phyloP scores from a whole-genome alignment of 345 rosid genomes.

The Eucalyptus pauciflora region DNA sequence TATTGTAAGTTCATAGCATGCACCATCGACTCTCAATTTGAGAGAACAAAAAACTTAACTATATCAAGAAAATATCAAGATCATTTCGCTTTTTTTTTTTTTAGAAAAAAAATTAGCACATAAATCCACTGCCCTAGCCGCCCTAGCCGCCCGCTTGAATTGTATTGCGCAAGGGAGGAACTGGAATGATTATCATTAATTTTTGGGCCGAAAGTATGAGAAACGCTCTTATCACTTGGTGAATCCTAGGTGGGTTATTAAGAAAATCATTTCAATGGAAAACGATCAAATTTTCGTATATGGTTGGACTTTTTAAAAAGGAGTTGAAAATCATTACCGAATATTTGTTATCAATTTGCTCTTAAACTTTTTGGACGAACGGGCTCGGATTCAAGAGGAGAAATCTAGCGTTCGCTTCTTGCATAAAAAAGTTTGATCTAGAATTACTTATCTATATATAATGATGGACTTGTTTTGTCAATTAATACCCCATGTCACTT shows the following conservation, averaged over 20 bases:
- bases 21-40: fast-evolving
- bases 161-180: background rate
- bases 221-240: background rate
- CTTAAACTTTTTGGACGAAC: background rate
- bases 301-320: background rate
- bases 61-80: background rate
- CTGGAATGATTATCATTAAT: background rate
- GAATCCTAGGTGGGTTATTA: background rate
- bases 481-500: background rate
- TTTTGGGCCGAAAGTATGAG: background rate
- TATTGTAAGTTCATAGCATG: background rate
- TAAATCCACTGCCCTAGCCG: too few relatives aligned
- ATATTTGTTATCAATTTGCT: background rate
- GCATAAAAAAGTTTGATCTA: background rate
- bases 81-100: background rate
- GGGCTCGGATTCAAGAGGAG: background rate
- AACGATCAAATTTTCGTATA: background rate
- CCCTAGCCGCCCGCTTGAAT: background rate
- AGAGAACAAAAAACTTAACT: background rate
- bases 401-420: background rate
- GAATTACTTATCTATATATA: background rate
- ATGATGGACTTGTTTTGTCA: background rate
- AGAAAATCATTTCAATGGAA: background rate
- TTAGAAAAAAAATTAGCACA: background rate
- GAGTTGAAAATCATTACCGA: background rate